Evolutionary conservation across 176 grass and related monocot genomes (phyloP), one percentile per base, ranked within the genome.

Genomic region (Chrysopogon serrulatus): DNA sequence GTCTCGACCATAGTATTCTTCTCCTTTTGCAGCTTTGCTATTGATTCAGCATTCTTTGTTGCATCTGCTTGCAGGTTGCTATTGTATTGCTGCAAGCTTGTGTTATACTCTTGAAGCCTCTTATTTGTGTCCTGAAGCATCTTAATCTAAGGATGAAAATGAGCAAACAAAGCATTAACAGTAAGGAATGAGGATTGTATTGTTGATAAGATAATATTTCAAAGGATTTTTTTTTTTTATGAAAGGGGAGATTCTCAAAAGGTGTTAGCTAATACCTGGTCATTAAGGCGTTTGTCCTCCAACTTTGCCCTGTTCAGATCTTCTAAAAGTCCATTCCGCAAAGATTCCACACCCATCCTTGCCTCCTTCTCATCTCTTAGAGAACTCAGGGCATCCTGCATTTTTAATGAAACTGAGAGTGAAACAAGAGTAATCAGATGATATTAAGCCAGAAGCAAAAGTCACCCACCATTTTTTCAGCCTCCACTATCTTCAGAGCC

Each of bases 51-150:
- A 43, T 90, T 89, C 80, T 96, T 92, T 14, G 76, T 77, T 42
- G 82, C 81, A 47, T 96, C 97, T 44, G 87, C 87, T 77, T 99
- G 97, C 48, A 99, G 88, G 72, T 90, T 96, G 85, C 90, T 77
- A 60, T 96, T 99, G 61, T 99, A 99, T 27, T 92, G 91, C 51
- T 99, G 97, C 78, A 99, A 87, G 57, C 93, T 99, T 65, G 89
- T 91, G 65, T 96, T 99, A 73, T 99, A 96, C 39, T 96, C 93
- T 33, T 93, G 91, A 42, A 99, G 83, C 65, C 91, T 92, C 69
- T 87, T 96, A 39, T 90, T 88, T 81, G 90, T 99, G 44, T 92
- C 90, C 71, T 99, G 91, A 48, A 96, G 85, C 88, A 89, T 96
- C 71, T 90, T 92, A 75, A 96, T 82, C 97, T 99, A 77, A 47